Evolutionary conservation across 805 yeast genomes (phyloP).

Genomic region (Spathaspora boniae): DNA sequence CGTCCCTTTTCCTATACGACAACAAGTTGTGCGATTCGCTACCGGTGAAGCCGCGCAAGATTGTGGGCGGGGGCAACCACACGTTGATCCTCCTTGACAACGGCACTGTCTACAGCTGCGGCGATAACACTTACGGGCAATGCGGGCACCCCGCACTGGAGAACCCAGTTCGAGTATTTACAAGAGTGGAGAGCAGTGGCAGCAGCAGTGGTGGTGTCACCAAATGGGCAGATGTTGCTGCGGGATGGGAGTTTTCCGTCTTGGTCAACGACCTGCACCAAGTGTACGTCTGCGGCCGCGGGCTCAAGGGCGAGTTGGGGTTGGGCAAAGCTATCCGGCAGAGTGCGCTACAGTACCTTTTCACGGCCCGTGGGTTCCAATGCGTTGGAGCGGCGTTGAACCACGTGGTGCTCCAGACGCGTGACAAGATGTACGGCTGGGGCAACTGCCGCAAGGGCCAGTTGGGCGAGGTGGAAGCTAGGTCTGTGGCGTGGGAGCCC

Average conservation of each 20-base stretch:
- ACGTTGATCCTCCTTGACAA: constrained; percentile 54
- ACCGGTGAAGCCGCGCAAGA: constrained; percentile 29
- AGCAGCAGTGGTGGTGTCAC: too few relatives aligned
- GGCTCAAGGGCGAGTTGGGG: constrained; percentile 76
- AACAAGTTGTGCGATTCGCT: constrained; percentile 9
- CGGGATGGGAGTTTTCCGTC: constrained; percentile 81
- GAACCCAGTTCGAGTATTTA: constrained; percentile 14
- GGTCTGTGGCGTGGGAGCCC: constrained; percentile 21
- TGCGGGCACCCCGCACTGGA: constrained; percentile 29
- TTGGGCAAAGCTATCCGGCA: constrained; percentile 19
- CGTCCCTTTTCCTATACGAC: constrained; percentile 13
- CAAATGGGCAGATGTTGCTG: constrained; percentile 48
- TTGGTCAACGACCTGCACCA: constrained; percentile 39
- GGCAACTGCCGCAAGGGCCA: constrained; percentile 68
- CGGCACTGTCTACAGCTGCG: constrained; percentile 57
- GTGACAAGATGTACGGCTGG: constrained; percentile 57
- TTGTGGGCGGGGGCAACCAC: constrained; percentile 87
- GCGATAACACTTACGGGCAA: constrained; percentile 58
- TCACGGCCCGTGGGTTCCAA: constrained; percentile 8
- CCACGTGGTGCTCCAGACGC: constrained; percentile 38
- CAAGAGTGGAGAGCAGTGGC: constrained; percentile 16
- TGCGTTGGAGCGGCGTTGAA: constrained; percentile 39
- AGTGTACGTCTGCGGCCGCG: constrained; percentile 58
- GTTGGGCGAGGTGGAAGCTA: constrained; percentile 20
- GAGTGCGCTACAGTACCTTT: constrained; percentile 5